phyloP scores from a whole-genome alignment of 495 filamentous ascomycete species.

The Penicillium desertorum region DNA sequence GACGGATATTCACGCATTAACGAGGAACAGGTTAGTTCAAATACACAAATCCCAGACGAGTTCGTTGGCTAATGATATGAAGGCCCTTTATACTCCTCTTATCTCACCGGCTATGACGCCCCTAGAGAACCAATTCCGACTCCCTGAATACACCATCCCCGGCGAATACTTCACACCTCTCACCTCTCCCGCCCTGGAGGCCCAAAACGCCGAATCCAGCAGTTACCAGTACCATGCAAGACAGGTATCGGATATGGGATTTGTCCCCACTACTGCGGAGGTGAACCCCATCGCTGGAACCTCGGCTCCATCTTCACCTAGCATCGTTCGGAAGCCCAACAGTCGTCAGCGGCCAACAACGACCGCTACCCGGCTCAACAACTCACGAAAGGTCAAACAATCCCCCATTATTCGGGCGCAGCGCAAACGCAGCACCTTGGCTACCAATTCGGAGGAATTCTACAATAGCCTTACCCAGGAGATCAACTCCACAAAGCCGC shows the following conservation, averaged over 20 bases:
- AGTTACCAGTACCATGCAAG: conserved; percentile 36
- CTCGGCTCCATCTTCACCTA: conserved; percentile 34
- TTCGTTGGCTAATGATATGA: background rate
- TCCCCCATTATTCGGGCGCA: conserved; percentile 85
- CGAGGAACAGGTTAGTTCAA: conserved; percentile 68
- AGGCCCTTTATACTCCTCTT: conserved; percentile 89
- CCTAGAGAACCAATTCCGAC: conserved; percentile 76
- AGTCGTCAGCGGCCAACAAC: conserved; percentile 40
- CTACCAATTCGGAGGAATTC: conserved; percentile 54
- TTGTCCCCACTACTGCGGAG: conserved; percentile 50
- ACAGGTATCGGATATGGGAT: conserved; percentile 42
- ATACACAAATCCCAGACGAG: background rate
- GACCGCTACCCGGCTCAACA: conserved; percentile 39
- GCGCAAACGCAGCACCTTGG: conserved; percentile 47
- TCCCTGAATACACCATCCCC: conserved; percentile 77
- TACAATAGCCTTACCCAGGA: conserved; percentile 38
- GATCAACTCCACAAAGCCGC: conserved; percentile 29
- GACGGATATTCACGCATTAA: conserved; percentile 73
- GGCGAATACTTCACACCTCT: conserved; percentile 94
- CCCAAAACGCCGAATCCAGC: conserved; percentile 59
- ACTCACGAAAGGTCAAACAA: conserved; percentile 62
- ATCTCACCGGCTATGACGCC: conserved; percentile 95
- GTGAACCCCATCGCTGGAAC: conserved; percentile 40
- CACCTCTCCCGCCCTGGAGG: conserved; percentile 86
- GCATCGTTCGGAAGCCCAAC: conserved; percentile 33